These are phyloP conservation scores for Epichloe scottii DNA, from an alignment of 2,329 filamentous ascomycete species.

Conservation along the genomic window DNA sequence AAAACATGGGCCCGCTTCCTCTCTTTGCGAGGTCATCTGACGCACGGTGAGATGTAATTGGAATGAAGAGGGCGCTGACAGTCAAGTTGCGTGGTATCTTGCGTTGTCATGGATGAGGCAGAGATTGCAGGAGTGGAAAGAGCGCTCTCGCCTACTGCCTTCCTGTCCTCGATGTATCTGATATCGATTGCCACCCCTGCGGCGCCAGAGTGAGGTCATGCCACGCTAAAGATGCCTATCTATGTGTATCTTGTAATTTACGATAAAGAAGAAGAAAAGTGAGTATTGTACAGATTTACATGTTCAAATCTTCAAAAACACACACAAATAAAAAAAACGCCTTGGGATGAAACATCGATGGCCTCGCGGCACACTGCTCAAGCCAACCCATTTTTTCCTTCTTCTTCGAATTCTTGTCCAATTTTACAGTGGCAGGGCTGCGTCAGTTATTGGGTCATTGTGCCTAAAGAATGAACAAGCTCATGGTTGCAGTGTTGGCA, in stretches of 20 bases:
- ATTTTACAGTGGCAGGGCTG: no score
- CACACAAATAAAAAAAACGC: neutral
- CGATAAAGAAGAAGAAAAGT: neutral
- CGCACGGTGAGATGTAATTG: neutral
- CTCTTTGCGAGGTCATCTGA: neutral
- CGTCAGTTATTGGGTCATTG: neutral
- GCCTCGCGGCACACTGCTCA: neutral
- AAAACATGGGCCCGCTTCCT: conserved; percentile 19
- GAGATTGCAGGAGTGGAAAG: conserved; percentile 1
- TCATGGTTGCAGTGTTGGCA: conserved; percentile 25
- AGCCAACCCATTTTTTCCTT: neutral
- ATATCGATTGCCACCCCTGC: neutral
- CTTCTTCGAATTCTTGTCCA: no score
- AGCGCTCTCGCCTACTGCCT: neutral
- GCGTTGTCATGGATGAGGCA: neutral
- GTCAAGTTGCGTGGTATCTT: neutral
- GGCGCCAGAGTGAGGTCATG: neutral
- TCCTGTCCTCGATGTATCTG: neutral
- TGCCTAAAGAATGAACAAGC: neutral
- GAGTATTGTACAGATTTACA: neutral
- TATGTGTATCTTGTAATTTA: neutral
- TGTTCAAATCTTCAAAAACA: neutral
- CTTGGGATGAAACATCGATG: no score
- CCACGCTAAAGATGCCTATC: neutral
- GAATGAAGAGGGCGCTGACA: neutral